Percentiles rank a stretch among this genome's conserved stretches.
Evolutionary conservation across 352 stramenopile species (phyloP).

Genomic region (Phytophthora vignae): DNA sequence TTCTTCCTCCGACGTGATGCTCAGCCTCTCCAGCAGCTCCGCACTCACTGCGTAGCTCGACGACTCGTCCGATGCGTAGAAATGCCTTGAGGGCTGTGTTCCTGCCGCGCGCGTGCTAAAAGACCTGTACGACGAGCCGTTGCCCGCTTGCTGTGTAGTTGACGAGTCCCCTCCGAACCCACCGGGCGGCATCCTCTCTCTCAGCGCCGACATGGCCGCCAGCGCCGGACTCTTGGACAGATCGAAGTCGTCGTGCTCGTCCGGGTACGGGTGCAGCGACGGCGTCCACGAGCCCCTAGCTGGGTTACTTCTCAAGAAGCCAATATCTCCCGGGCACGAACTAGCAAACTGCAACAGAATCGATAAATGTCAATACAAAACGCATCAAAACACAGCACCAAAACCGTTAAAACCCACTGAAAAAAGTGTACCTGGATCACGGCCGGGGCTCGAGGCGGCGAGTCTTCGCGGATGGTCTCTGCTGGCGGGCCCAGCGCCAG

Average conservation of each 20-base stretch:
- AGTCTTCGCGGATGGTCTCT: conserved; percentile 38
- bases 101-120: conserved; percentile 25
- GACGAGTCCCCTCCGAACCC: conserved; percentile 17
- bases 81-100: conserved; percentile 36
- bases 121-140: conserved; percentile 31
- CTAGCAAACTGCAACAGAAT: conserved; percentile 57
- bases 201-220: conserved; percentile 68
- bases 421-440: conserved; percentile 51
- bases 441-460: conserved; percentile 40
- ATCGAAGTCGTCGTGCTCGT: conserved; percentile 66
- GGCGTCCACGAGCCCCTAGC: conserved; percentile 54
- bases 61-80: conserved; percentile 42
- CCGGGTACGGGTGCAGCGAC: conserved; percentile 30
- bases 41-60: conserved; percentile 42
- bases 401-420: neutral
- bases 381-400: conserved; percentile 9
- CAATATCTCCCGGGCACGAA: conserved; percentile 74
- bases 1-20: conserved; percentile 46
- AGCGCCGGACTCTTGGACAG: conserved; percentile 75
- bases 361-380: neutral
- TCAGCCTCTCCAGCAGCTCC: conserved; percentile 47
- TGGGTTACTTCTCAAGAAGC: conserved; percentile 53
- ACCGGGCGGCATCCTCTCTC: conserved; percentile 40
- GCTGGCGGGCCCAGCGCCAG: conserved; percentile 59
- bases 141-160: conserved; percentile 31